These are phyloP conservation scores for Pugionium dolabratum DNA, from an alignment of 345 rosid genomes.

Conservation along the genomic window DNA sequence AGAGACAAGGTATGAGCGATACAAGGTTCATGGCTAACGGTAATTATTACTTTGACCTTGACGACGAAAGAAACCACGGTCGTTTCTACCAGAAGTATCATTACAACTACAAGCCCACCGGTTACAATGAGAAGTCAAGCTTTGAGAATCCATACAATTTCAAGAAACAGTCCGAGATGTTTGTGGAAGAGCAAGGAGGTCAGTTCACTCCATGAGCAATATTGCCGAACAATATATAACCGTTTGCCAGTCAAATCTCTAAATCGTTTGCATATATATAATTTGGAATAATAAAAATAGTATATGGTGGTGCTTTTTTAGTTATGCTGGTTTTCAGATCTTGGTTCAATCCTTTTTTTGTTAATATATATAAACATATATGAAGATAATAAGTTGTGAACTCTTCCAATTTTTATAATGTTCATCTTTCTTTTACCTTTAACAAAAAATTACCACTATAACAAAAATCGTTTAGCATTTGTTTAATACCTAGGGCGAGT, in stretches of 20 bases:
- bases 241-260: slow-evolving; percentile 6
- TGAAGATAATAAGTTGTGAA: neutral
- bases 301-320: neutral
- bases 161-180: slow-evolving; percentile 16
- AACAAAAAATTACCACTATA: neutral
- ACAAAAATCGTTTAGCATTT: neutral
- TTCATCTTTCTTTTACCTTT: neutral
- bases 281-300: slow-evolving; percentile 8
- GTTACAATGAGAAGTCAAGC: slow-evolving; percentile 14
- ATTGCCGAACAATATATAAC: neutral
- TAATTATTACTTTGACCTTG: slow-evolving; percentile 40
- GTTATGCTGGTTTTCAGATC: neutral
- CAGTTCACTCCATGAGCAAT: slow-evolving; percentile 35
- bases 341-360: neutral
- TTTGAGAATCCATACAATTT: slow-evolving; percentile 23
- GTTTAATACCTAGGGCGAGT: neutral
- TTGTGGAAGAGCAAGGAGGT: slow-evolving; percentile 23
- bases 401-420: neutral
- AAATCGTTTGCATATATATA: slow-evolving; percentile 5
- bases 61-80: slow-evolving; percentile 40
- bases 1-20: slow-evolving; percentile 42
- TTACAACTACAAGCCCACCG: slow-evolving; percentile 27
- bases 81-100: slow-evolving; percentile 34
- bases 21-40: slow-evolving; percentile 46
- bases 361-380: neutral